Evolutionary conservation across 2,329 filamentous ascomycete genomes (phyloP).

Genomic region (Fusarium drepaniforme): DNA sequence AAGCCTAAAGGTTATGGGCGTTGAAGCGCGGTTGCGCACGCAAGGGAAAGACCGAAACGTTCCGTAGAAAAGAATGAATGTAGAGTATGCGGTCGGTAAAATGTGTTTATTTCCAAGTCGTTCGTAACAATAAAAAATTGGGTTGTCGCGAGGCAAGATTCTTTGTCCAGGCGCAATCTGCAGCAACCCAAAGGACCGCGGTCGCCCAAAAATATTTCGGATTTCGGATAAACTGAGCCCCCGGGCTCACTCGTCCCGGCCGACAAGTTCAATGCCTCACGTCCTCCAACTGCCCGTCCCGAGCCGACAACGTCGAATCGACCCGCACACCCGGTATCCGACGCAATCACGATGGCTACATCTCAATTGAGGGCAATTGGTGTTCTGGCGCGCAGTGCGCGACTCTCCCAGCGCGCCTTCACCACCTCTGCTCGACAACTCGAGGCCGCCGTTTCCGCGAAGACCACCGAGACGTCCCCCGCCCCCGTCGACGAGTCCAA

Average conservation of each 20-base stretch:
- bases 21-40: not conserved
- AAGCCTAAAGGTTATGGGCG: not conserved
- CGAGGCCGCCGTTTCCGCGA: slow-evolving; percentile 57
- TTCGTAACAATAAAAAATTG: not conserved
- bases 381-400: slow-evolving; percentile 58
- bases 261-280: slow-evolving; percentile 40
- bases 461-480: slow-evolving; percentile 57
- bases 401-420: slow-evolving; percentile 61
- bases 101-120: not conserved
- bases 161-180: slow-evolving; percentile 15
- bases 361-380: slow-evolving; percentile 61
- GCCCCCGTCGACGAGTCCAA: slow-evolving; percentile 57
- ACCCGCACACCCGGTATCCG: slow-evolving; percentile 42
- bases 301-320: slow-evolving; percentile 41
- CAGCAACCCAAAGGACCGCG: not conserved
- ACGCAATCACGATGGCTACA: slow-evolving; percentile 53
- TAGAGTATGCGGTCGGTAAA: not conserved
- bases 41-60: not conserved
- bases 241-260: slow-evolving; percentile 25
- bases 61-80: not conserved
- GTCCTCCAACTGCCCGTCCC: slow-evolving; percentile 31
- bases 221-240: slow-evolving; percentile 37
- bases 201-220: slow-evolving; percentile 38
- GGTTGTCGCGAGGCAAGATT: slow-evolving; percentile 17
- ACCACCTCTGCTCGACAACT: slow-evolving; percentile 60